Base-by-base conservation (phyloP, 2,329 filamentous ascomycete genomes). In the Alternaria dauci region DNA sequence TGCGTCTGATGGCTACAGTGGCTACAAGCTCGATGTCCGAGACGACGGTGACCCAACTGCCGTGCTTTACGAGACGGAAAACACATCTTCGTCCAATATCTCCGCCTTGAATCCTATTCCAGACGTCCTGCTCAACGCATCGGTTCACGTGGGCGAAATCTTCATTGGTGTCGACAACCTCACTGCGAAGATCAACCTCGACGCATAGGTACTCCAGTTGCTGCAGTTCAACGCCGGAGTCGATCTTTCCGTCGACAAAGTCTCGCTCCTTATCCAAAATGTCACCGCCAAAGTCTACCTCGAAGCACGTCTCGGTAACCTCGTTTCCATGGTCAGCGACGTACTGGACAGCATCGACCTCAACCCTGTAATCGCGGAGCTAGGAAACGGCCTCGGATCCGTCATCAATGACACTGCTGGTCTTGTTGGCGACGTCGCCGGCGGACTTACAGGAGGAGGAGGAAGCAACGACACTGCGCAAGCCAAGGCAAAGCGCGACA, bases 161-260 rank as follows among this genome's bases (percentile, higher is more conserved):
- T 80, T 82, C 72, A 82, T 89, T 57, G 80, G 84, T 50, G 87
- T 88, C 12, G 79, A 85, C 60, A 88, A 88, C 68, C 80, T 88
- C 56, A 86, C 85, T 1, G 86, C 86, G 11, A 87, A 87, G 70
- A 82, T 87, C 74, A 88, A 87, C 70, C 80, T 88, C 32, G 85
- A 87, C 61, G 85, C 85, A 5, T 83, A 87, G 71, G 86, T 88
- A 9, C 80, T 88, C 41, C 81, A 83, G 62, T 80, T 89, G 44
- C 82, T 89, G 44, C 78, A 83, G 58, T 88, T 89, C 81, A 87
- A 84, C 66, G 87, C 87, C 2, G 87, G 87, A 46, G 86, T 89
- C 38, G 84, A 87, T 70, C 81, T 85, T 3, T 84, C 81, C 52
- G 85, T 89, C 77, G 83, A 87, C 67, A 80, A 83, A 50, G 86